phyloP scores from a whole-genome alignment of 805 yeast species.

The Jamesozyma piceae region DNA sequence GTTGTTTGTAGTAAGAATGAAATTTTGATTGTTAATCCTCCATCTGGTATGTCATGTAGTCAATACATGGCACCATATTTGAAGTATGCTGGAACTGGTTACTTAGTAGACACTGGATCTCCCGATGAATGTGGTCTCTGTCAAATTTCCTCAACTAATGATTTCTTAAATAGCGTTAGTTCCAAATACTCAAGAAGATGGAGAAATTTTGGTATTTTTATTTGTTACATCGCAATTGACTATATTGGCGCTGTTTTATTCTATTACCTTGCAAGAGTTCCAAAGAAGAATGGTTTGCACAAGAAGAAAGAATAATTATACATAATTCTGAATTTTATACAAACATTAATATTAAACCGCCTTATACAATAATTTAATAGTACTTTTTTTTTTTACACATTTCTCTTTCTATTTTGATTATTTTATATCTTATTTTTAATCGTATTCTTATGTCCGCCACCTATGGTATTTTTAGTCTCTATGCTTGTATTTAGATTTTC shows the following conservation, averaged over 20 bases:
- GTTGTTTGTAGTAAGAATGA: conserved; percentile 44
- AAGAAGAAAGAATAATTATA: no score
- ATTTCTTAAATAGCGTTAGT: conserved; percentile 42
- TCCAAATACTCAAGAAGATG: conserved; percentile 35
- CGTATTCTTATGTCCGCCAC: no score
- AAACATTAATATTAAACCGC: no score
- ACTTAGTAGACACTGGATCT: conserved; percentile 36
- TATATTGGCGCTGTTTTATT: conserved; percentile 33
- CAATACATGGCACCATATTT: conserved; percentile 38
- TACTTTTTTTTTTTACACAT: no score
- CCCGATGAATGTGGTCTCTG: conserved; percentile 53
- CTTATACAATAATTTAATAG: no score
- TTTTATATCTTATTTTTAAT: no score
- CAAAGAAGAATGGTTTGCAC: conserved; percentile 35
- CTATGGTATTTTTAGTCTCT: no score
- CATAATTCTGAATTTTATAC: no score
- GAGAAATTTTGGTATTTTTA: conserved; percentile 56
- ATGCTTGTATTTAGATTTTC: no score
- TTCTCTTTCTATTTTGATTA: no score
- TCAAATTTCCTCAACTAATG: conserved; percentile 44
- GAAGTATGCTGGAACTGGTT: conserved; percentile 36
- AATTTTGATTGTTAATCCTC: conserved; percentile 41
- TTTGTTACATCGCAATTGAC: no score
- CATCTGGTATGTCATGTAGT: conserved; percentile 50
- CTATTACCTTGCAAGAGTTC: conserved; percentile 67